phyloP scores from a whole-genome alignment of 2,329 filamentous ascomycete species.

The Lachnellula occidentalis region DNA sequence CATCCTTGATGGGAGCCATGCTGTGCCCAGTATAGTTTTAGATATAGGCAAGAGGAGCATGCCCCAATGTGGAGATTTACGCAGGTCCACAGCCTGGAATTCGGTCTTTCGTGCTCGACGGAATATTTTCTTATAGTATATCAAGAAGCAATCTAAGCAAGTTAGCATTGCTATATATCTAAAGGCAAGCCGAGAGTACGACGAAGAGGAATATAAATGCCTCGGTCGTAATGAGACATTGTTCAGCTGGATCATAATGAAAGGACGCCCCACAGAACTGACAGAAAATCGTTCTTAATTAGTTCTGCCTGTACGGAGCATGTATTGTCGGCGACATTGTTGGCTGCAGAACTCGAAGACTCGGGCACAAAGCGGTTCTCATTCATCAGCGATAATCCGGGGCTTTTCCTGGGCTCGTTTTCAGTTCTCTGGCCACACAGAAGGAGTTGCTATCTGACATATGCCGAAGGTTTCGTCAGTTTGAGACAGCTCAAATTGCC shows the following conservation, averaged over 20 bases:
- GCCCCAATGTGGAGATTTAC: neutral
- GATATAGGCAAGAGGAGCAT: neutral
- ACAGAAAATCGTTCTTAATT: too few species aligned
- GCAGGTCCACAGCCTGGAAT: neutral
- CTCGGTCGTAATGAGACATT: too few species aligned
- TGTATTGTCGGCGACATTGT: conserved; percentile 33
- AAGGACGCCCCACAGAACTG: too few species aligned
- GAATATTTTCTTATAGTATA: too few species aligned
- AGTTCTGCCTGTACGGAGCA: conserved; percentile 32
- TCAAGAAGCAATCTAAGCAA: too few species aligned
- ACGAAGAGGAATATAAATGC: too few species aligned
- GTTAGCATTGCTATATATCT: too few species aligned
- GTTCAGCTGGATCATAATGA: too few species aligned
- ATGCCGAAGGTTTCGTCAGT: neutral
- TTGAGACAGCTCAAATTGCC: neutral
- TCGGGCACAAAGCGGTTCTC: conserved; percentile 21
- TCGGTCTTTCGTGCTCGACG: neutral
- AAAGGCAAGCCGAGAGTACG: too few species aligned
- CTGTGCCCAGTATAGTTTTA: neutral
- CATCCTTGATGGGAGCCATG: neutral
- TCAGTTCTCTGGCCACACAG: too few species aligned
- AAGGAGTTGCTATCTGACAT: neutral
- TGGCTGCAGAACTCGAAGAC: conserved; percentile 25
- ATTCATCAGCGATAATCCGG: too few species aligned
- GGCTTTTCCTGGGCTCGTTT: too few species aligned